phyloP scores from a whole-genome alignment of 164 flowering plant species.

The Chloranthus sessilifolius region DNA sequence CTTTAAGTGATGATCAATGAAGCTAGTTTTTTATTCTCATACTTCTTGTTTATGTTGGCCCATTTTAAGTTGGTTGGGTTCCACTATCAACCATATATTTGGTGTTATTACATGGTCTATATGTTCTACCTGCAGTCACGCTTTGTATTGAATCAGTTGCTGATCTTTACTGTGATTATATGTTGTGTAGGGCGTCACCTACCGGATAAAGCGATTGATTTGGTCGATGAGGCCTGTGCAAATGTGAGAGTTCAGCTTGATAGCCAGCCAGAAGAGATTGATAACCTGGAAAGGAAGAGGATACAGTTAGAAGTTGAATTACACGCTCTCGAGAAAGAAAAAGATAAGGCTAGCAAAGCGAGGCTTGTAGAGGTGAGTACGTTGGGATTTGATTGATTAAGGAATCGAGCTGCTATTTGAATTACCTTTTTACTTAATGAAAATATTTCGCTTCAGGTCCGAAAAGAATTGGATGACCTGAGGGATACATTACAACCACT shows the following conservation, averaged over 20 bases:
- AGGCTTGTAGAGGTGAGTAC: constrained; percentile 63
- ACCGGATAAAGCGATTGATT: constrained; percentile 89
- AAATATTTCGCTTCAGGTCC: constrained; percentile 31
- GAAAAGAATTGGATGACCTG: constrained; percentile 75
- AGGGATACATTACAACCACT: constrained; percentile 80
- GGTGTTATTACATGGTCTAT: too few relatives aligned
- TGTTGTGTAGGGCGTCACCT: constrained; percentile 53
- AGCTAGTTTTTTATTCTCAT: too few relatives aligned
- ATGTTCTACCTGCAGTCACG: too few relatives aligned
- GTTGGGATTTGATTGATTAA: neutral
- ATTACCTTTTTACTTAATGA: too few relatives aligned
- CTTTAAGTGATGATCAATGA: too few relatives aligned
- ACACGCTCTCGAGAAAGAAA: constrained; percentile 89
- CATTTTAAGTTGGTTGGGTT: too few relatives aligned
- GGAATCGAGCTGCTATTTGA: neutral
- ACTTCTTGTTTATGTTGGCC: too few relatives aligned
- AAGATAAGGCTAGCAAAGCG: constrained; percentile 89
- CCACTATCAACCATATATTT: too few relatives aligned
- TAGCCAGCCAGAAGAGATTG: constrained; percentile 89
- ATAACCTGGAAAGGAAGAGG: constrained; percentile 72
- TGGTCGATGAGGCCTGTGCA: constrained; percentile 95
- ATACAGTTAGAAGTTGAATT: constrained; percentile 78
- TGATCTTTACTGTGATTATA: neutral
- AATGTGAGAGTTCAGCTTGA: constrained; percentile 92
- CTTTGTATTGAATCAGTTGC: too few relatives aligned